Conservation (phyloP, 176 grass and related monocot species). For the Aegilops sharonensis region DNA sequence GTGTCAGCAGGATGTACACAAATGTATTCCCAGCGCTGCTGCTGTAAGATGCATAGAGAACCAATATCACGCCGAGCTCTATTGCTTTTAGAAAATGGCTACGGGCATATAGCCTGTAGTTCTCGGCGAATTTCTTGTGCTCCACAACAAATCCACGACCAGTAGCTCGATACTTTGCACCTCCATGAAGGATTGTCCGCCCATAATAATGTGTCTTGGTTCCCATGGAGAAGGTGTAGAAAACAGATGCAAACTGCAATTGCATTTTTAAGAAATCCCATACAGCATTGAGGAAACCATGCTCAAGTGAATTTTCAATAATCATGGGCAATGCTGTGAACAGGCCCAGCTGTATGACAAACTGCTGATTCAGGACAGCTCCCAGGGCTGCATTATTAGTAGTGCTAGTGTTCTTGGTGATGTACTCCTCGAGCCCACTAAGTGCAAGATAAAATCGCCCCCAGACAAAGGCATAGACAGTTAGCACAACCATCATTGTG, state of each 20-base stretch:
- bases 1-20: constrained; percentile 78
- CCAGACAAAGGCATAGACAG: constrained; percentile 96
- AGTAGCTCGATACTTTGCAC: constrained; percentile 93
- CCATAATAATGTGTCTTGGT: constrained; percentile 96
- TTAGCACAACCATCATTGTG: constrained; percentile 93
- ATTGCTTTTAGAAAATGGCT: constrained; percentile 95
- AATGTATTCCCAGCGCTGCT: constrained; percentile 60
- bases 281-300: constrained; percentile 77
- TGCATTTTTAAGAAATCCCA: constrained; percentile 99
- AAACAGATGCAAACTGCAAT: constrained; percentile 85
- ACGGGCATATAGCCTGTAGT: constrained; percentile 85
- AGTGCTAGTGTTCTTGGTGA: constrained; percentile 55
- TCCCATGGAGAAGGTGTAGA: constrained; percentile 97
- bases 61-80: constrained; percentile 87
- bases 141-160: constrained; percentile 95
- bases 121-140: constrained; percentile 94
- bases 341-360: constrained; percentile 89
- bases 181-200: constrained; percentile 90
- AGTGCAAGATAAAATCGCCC: constrained; percentile 94
- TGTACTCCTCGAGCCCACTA: constrained; percentile 78
- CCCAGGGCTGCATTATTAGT: constrained; percentile 78
- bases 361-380: constrained; percentile 93
- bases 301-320: constrained; percentile 91
- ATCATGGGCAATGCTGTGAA: constrained; percentile 97
- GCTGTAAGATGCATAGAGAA: constrained; percentile 73